These are phyloP conservation scores for Tulasnella calospora DNA, from an alignment of 768 basidiomycete species.

Conservation along the genomic window DNA sequence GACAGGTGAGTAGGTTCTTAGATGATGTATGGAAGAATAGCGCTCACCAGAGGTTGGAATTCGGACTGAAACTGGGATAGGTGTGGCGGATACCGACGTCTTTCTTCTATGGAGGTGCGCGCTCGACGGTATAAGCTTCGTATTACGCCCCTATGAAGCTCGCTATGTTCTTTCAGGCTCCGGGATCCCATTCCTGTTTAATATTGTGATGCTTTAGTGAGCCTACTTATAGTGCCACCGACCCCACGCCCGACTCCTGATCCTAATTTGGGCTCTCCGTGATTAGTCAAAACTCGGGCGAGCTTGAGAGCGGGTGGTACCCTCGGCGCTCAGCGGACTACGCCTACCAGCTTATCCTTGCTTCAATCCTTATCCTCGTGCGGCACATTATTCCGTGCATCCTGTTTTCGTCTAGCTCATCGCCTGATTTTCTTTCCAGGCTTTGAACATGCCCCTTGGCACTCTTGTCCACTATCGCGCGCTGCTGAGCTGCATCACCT, in stretches of 20 bases:
- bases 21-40: too few species aligned
- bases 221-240: constrained; percentile 27
- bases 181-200: constrained; percentile 58
- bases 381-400: constrained; percentile 33
- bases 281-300: constrained; percentile 56
- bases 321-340: constrained; percentile 61
- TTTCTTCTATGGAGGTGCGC: constrained; percentile 65
- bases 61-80: constrained; percentile 37
- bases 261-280: not conserved
- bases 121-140: not conserved
- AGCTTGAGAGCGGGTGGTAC: constrained; percentile 61
- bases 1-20: constrained; percentile 48
- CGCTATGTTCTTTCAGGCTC: constrained; percentile 36
- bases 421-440: constrained; percentile 34
- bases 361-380: constrained; percentile 56
- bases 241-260: not conserved
- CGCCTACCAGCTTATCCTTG: constrained; percentile 65
- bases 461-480: constrained; percentile 57
- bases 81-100: constrained; percentile 69
- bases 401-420: not conserved
- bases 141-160: not conserved
- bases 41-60: not conserved
- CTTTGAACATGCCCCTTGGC: constrained; percentile 56
- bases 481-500: constrained; percentile 60
- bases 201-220: constrained; percentile 67